Evolutionary conservation across 1,284 basidiomycete species (phyloP).

Genomic region (Fomitopsis betulina): DNA sequence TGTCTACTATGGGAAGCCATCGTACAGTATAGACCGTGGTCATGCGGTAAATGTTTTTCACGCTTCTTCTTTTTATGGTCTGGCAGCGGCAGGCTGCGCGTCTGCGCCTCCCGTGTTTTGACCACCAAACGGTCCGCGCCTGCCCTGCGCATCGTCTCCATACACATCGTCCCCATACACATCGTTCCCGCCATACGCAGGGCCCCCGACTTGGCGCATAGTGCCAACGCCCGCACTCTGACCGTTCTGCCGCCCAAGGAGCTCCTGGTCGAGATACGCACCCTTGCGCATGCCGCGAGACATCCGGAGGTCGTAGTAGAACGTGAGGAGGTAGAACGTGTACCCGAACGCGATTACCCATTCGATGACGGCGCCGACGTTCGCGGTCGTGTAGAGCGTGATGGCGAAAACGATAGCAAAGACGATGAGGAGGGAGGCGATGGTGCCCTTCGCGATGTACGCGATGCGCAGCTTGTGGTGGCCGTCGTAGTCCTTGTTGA

Average conservation of each 20-base stretch:
- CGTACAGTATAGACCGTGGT: too few relatives aligned
- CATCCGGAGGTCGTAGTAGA: slow-evolving; percentile 60
- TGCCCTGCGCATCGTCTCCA: not conserved
- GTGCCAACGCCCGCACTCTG: slow-evolving; percentile 6
- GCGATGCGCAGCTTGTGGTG: slow-evolving; percentile 45
- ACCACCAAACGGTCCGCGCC: not conserved
- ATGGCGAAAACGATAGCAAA: slow-evolving; percentile 60
- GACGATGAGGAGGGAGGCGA: slow-evolving; percentile 51
- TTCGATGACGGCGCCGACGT: slow-evolving; percentile 61
- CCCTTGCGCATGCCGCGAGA: slow-evolving; percentile 41
- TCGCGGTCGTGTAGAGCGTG: slow-evolving; percentile 37
- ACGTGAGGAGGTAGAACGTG: slow-evolving; percentile 66
- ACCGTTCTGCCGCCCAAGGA: slow-evolving; percentile 14
- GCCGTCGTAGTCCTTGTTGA: slow-evolving; percentile 50
- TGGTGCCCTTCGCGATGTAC: slow-evolving; percentile 57
- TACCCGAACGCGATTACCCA: slow-evolving; percentile 72
- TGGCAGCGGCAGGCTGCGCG: slow-evolving; percentile 1
- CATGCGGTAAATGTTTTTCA: too few relatives aligned
- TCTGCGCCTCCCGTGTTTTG: not conserved
- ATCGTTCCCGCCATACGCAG: not conserved
- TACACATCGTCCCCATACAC: not conserved
- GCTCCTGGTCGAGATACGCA: slow-evolving; percentile 17
- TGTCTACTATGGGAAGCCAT: not conserved
- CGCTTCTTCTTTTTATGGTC: too few relatives aligned
- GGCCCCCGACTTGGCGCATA: slow-evolving; percentile 10